Evolutionary conservation across 306 rosid genomes (phyloP).

Genomic region (Vicia villosa): DNA sequence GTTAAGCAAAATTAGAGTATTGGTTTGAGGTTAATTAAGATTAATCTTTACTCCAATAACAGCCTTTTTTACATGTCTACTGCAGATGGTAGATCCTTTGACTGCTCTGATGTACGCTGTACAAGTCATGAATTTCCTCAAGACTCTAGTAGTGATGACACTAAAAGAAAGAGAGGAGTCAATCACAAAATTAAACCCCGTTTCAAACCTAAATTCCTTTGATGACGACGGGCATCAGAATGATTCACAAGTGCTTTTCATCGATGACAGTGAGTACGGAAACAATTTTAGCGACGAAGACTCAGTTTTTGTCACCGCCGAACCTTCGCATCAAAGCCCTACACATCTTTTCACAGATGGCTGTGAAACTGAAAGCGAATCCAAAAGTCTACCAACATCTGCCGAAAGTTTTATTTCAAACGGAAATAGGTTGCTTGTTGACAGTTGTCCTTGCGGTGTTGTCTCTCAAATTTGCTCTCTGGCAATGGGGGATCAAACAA

Average conservation of each 20-base stretch:
- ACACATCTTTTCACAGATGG: slow-evolving; percentile 36
- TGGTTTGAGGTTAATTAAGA: slow-evolving; percentile 14
- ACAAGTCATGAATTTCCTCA: slow-evolving; percentile 97
- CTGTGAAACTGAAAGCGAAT: slow-evolving; percentile 41
- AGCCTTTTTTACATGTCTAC: slow-evolving; percentile 24
- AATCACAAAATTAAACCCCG: slow-evolving; percentile 56
- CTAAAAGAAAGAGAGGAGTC: slow-evolving; percentile 79
- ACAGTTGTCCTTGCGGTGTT: slow-evolving; percentile 66
- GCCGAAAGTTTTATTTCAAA: slow-evolving; percentile 49
- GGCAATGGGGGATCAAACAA: slow-evolving; percentile 46
- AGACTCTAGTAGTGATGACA: slow-evolving; percentile 77
- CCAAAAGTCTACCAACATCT: slow-evolving; percentile 50
- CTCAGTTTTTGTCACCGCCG: slow-evolving; percentile 45
- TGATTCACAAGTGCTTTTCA: slow-evolving; percentile 45
- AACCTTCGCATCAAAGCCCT: slow-evolving; percentile 57
- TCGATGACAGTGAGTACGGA: slow-evolving; percentile 43
- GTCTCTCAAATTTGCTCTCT: slow-evolving; percentile 66
- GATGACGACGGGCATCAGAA: slow-evolving; percentile 75
- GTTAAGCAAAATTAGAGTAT: slow-evolving; percentile 13
- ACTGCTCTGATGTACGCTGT: slow-evolving; percentile 98
- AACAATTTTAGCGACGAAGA: slow-evolving; percentile 51
- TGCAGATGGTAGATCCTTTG: slow-evolving; percentile 95
- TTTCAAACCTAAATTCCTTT: slow-evolving; percentile 55
- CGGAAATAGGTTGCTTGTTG: slow-evolving; percentile 58
- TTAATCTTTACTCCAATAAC: slow-evolving; percentile 28